These are phyloP conservation scores for Aureobasidium lini DNA, from an alignment of 2,329 filamentous ascomycete genomes.

Conservation along the genomic window DNA sequence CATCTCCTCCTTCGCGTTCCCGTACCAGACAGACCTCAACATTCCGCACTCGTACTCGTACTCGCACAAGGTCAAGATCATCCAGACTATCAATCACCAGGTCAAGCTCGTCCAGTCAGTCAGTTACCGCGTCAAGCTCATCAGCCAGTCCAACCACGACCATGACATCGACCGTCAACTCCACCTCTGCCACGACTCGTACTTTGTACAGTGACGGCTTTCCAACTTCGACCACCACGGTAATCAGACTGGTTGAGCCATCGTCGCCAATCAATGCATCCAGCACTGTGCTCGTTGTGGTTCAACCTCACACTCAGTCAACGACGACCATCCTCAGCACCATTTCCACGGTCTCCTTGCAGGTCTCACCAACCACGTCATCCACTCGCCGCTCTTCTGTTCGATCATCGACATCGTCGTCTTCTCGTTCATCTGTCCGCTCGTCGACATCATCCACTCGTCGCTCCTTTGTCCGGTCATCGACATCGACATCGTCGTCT, in stretches of 20 bases:
- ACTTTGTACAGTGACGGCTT: background rate
- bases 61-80: background rate
- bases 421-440: background rate
- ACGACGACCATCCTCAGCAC: background rate
- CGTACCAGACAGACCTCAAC: too few relatives aligned
- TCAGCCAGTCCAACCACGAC: background rate
- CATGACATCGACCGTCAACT: background rate
- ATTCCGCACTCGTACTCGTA: background rate
- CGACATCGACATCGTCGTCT: background rate
- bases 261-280: background rate
- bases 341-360: background rate
- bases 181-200: background rate
- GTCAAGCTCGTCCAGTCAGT: background rate
- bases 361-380: background rate
- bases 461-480: background rate
- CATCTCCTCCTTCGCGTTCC: too few relatives aligned
- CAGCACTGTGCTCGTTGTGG: background rate
- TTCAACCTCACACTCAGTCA: background rate
- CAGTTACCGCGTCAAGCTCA: background rate
- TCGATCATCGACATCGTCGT: background rate
- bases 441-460: background rate
- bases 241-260: background rate
- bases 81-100: background rate
- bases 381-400: background rate
- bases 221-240: background rate